Percentiles rank a stretch among this genome's conserved stretches.
Conservation (phyloP, 352 stramenopile species). For the Aphanomyces stellatus region DNA sequence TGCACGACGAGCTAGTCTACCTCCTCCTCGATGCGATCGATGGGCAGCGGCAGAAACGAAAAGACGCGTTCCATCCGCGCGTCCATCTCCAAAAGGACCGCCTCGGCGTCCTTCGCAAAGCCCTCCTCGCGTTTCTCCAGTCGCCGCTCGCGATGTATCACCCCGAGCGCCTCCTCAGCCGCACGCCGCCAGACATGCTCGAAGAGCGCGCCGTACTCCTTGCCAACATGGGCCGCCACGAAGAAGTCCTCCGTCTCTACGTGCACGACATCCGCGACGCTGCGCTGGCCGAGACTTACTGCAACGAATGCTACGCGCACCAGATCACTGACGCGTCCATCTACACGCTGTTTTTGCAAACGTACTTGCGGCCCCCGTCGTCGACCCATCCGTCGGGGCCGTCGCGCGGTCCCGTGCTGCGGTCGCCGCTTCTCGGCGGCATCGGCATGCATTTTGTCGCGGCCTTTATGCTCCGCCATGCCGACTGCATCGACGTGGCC, state of each 20-base stretch:
- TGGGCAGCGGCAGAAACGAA: conserved; percentile 7
- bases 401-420: conserved; percentile 14
- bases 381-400: no score
- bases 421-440: conserved; percentile 12
- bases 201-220: conserved; percentile 68
- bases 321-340: conserved; percentile 71
- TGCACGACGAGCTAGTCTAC: conserved; percentile 77
- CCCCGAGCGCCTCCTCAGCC: conserved; percentile 71
- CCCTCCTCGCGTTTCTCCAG: conserved; percentile 61
- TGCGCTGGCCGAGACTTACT: conserved; percentile 63
- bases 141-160: conserved; percentile 45
- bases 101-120: conserved; percentile 45
- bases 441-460: conserved; percentile 49
- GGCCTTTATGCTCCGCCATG: conserved; percentile 65
- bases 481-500: conserved; percentile 69
- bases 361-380: conserved; percentile 50
- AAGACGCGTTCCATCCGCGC: conserved; percentile 18
- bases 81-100: conserved; percentile 48
- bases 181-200: conserved; percentile 64
- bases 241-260: conserved; percentile 76
- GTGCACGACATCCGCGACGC: conserved; percentile 65
- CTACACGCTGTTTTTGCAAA: conserved; percentile 64
- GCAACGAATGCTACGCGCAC: conserved; percentile 68
- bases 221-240: conserved; percentile 61
- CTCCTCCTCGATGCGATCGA: conserved; percentile 66